phyloP scores from a whole-genome alignment of 2,329 filamentous ascomycete species.

The Trichoderma hamatum region DNA sequence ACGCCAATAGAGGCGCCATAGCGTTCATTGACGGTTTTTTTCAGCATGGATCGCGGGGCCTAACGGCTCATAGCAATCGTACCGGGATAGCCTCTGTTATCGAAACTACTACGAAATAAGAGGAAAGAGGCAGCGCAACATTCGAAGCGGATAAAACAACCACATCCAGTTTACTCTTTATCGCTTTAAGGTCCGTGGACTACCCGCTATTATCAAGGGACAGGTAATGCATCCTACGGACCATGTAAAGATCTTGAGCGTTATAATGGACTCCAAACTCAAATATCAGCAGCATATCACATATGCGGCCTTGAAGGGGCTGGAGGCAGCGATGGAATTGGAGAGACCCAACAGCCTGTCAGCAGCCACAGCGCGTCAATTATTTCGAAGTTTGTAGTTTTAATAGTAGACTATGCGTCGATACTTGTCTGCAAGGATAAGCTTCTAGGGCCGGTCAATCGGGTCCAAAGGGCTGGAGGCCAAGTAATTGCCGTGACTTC shows the following conservation, averaged over 20 bases:
- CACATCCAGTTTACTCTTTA: constrained; percentile 34
- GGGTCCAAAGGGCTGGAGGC: too few relatives aligned
- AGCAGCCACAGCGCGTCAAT: neutral
- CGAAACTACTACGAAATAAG: constrained; percentile 31
- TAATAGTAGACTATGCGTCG: too few relatives aligned
- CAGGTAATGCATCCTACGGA: neutral
- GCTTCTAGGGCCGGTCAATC: too few relatives aligned
- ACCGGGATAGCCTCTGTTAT: constrained; percentile 35
- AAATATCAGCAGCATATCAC: constrained; percentile 28
- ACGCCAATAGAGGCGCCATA: constrained; percentile 1
- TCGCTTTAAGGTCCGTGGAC: neutral
- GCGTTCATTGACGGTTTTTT: constrained; percentile 36
- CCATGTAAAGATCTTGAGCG: constrained; percentile 14
- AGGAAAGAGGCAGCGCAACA: constrained; percentile 34
- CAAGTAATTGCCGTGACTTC: too few relatives aligned
- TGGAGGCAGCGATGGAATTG: constrained; percentile 26
- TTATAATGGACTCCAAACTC: constrained; percentile 32
- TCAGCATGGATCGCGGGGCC: constrained; percentile 33
- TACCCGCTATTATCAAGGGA: constrained; percentile 28
- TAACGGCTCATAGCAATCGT: constrained; percentile 31
- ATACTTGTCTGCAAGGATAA: too few relatives aligned
- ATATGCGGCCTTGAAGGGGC: constrained; percentile 28
- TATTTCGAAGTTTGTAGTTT: neutral
- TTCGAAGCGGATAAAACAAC: constrained; percentile 35
- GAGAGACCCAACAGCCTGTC: constrained; percentile 26